Evolutionary conservation across 2,329 filamentous ascomycete species (phyloP).

Genomic region (Penicillium sp.): DNA sequence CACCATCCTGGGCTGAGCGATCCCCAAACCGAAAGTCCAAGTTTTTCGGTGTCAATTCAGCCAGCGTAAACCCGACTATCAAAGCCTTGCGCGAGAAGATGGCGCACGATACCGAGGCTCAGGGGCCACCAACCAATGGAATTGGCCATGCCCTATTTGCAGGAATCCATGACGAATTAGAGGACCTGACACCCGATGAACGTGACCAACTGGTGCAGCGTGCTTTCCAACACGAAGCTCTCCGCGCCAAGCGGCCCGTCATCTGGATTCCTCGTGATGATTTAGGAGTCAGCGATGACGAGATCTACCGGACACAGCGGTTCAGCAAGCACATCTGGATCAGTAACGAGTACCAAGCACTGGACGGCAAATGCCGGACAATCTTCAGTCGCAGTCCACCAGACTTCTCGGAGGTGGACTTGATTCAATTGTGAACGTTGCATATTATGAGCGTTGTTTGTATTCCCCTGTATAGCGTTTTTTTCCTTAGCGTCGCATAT

Average conservation of each 20-base stretch:
- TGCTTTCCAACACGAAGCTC: conserved; percentile 84
- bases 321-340: conserved; percentile 84
- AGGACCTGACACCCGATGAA: conserved; percentile 86
- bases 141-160: conserved; percentile 80
- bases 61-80: conserved; percentile 31
- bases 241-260: conserved; percentile 76
- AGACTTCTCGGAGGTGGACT: conserved; percentile 81
- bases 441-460: conserved; percentile 13
- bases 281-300: conserved; percentile 84
- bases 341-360: conserved; percentile 83
- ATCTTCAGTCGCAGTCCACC: conserved; percentile 81
- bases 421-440: conserved; percentile 65
- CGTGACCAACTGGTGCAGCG: conserved; percentile 78
- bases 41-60: conserved; percentile 37
- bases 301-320: conserved; percentile 70
- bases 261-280: conserved; percentile 94
- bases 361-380: conserved; percentile 77
- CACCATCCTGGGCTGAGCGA: conserved; percentile 44
- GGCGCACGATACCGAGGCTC: conserved; percentile 61
- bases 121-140: conserved; percentile 51
- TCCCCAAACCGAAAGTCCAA: conserved; percentile 39
- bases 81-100: conserved; percentile 36
- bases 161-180: conserved; percentile 85
- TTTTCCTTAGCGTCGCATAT: conserved; percentile 17
- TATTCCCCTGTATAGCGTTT: conserved; percentile 20